Evolutionary conservation across 192 early-diverging fungal species (phyloP).

Genomic region (Rhizophagus sp.): DNA sequence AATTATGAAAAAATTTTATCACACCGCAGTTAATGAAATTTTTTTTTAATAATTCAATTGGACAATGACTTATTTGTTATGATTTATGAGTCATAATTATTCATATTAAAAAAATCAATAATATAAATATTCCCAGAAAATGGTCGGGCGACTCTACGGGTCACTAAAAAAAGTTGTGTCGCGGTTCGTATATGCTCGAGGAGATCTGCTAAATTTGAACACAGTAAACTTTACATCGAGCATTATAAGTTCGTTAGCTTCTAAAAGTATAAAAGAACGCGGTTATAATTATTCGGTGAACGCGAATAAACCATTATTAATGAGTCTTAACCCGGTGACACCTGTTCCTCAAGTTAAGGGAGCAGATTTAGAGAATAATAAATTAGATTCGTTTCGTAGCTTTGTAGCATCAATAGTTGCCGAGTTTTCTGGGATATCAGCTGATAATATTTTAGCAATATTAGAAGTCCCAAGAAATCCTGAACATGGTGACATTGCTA

Average conservation of each 20-base stretch:
- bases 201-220: not conserved
- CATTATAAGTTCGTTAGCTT: not conserved
- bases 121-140: too few species aligned
- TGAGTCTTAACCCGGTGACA: not conserved
- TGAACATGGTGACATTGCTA: constrained; percentile 69
- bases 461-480: constrained; percentile 62
- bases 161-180: too few species aligned
- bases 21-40: too few species aligned
- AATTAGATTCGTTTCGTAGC: constrained; percentile 65
- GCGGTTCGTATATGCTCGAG: too few species aligned
- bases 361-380: constrained; percentile 49
- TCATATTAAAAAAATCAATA: too few species aligned
- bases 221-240: not conserved
- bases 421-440: constrained; percentile 46
- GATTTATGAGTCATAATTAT: too few species aligned
- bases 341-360: constrained; percentile 38
- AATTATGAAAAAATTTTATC: too few species aligned
- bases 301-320: not conserved
- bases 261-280: constrained; percentile 13
- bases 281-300: constrained; percentile 14
- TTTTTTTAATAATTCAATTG: too few species aligned
- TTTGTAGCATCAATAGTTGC: constrained; percentile 62
- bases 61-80: too few species aligned
- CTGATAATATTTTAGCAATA: constrained; percentile 51
- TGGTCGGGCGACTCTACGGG: too few species aligned